Evolutionary conservation across 495 filamentous ascomycete species (phyloP).

Genomic region (Xylaria scruposa): DNA sequence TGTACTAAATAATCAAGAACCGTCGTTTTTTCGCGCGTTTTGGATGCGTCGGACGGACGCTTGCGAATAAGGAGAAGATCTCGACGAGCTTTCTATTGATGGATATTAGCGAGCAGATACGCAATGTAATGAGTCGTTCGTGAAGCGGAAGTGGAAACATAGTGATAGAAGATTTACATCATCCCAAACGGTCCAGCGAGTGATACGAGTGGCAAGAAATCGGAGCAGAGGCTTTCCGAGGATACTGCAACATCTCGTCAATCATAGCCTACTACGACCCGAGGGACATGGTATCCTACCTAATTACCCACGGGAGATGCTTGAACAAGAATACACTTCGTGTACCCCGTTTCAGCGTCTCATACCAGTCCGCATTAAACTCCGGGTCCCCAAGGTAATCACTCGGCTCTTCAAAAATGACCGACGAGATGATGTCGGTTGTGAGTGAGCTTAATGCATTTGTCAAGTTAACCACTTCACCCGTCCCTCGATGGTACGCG

Average conservation of each 20-base stretch:
- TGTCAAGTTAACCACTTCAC: constrained; percentile 14
- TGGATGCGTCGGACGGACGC: background rate
- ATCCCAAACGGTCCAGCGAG: constrained; percentile 17
- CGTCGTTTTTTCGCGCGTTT: constrained; percentile 11
- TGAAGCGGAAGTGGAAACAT: background rate
- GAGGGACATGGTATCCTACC: background rate
- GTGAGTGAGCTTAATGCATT: constrained; percentile 17
- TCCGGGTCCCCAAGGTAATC: constrained; percentile 18
- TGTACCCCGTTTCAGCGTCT: constrained; percentile 16
- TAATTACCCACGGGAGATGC: constrained; percentile 13
- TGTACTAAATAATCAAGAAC: constrained; percentile 10
- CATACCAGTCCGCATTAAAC: constrained; percentile 15
- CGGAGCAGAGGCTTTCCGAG: constrained; percentile 1
- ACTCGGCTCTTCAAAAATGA: constrained; percentile 15
- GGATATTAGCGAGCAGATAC: background rate
- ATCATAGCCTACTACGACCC: background rate
- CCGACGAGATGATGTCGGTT: constrained; percentile 15
- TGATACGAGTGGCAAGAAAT: background rate
- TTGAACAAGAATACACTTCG: constrained; percentile 12
- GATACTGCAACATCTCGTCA: background rate
- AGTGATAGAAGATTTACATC: constrained; percentile 6
- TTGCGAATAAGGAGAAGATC: constrained; percentile 10
- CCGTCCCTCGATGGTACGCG: background rate
- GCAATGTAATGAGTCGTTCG: background rate
- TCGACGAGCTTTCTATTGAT: background rate